phyloP scores from a whole-genome alignment of 2,329 filamentous ascomycete species.

The Neonectria coccinea region DNA sequence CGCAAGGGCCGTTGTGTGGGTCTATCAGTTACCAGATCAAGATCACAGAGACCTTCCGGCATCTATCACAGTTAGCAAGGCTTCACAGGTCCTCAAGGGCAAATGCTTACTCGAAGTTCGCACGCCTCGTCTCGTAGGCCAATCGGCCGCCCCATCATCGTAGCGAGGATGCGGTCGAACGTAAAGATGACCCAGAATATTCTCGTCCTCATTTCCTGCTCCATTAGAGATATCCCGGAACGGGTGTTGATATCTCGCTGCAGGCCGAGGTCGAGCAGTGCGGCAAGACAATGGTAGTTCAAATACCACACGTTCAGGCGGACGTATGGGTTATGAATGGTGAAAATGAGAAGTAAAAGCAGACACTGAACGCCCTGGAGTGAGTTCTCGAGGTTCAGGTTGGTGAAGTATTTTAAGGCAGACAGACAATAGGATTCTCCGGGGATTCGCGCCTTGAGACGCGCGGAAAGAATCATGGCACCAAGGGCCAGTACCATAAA shows the following conservation, averaged over 20 bases:
- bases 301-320: constrained; percentile 65
- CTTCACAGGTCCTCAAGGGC: accelerated
- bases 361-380: constrained; percentile 63
- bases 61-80: constrained; percentile 43
- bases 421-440: constrained; percentile 62
- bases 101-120: constrained; percentile 58
- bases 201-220: constrained; percentile 66
- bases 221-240: constrained; percentile 57
- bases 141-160: constrained; percentile 68
- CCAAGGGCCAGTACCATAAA: constrained; percentile 66
- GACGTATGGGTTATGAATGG: constrained; percentile 62
- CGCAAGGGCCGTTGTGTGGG: background rate
- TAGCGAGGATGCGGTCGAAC: constrained; percentile 63
- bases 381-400: constrained; percentile 60
- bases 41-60: constrained; percentile 44
- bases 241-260: constrained; percentile 61
- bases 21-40: constrained; percentile 28
- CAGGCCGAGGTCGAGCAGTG: constrained; percentile 62
- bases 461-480: constrained; percentile 58
- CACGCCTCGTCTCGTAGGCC: constrained; percentile 67
- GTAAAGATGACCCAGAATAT: constrained; percentile 67
- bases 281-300: constrained; percentile 66
- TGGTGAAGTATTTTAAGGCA: constrained; percentile 60
- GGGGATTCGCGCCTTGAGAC: constrained; percentile 57
- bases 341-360: constrained; percentile 60